Percentiles rank a stretch among this genome's conserved stretches.
Evolutionary conservation across 257 asterid genomes (phyloP).

Genomic region (Eustoma russellianum): DNA sequence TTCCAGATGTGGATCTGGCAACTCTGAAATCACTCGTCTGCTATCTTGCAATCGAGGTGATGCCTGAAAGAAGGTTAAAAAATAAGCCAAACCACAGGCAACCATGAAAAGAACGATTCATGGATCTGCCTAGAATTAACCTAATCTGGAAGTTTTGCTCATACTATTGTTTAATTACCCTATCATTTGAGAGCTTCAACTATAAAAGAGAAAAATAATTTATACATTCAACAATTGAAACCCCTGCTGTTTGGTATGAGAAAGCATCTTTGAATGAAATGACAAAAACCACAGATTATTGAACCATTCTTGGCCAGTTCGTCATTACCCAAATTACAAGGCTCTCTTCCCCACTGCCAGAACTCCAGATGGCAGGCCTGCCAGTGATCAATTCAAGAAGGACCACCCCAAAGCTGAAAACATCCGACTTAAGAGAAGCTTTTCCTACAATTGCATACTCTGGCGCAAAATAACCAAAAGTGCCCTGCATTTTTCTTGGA

Average conservation of each 20-base stretch:
- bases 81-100: too few relatives aligned
- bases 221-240: too few relatives aligned
- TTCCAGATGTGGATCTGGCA: constrained; percentile 68
- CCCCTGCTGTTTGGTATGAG: too few relatives aligned
- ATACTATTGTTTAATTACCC: too few relatives aligned
- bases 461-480: constrained; percentile 97
- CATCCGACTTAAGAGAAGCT: constrained; percentile 91
- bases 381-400: constrained; percentile 93
- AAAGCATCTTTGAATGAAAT: too few relatives aligned
- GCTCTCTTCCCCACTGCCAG: constrained; percentile 53
- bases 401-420: constrained; percentile 96
- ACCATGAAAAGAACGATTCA: too few relatives aligned
- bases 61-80: constrained; percentile 38
- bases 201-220: too few relatives aligned
- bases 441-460: constrained; percentile 78
- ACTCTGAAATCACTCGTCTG: constrained; percentile 61
- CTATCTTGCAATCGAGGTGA: constrained; percentile 71
- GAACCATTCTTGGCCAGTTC: neutral
- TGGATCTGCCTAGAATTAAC: too few relatives aligned
- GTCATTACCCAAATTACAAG: constrained; percentile 89
- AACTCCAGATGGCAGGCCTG: constrained; percentile 62
- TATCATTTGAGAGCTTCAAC: too few relatives aligned
- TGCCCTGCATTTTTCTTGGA: constrained; percentile 95
- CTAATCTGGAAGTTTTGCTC: too few relatives aligned
- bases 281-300: neutral